Conservation (phyloP, 1,284 basidiomycete species). For the Blastosporella zonata region DNA sequence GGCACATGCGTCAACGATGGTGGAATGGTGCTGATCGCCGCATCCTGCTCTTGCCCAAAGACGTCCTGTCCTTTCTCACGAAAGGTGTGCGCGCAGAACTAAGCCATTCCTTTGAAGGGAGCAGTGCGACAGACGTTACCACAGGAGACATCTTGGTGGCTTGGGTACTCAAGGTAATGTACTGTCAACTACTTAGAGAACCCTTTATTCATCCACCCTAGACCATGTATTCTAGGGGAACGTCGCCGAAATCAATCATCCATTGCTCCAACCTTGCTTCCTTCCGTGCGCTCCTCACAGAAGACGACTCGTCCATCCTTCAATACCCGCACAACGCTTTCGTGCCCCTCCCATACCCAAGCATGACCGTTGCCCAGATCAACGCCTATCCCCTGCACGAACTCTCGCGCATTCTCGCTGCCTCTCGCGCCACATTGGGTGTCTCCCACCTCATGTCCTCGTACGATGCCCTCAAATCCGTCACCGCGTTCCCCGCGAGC, state of each 20-base stretch:
- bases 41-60: constrained; percentile 29
- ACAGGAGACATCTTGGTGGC: constrained; percentile 37
- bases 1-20: constrained; percentile 30
- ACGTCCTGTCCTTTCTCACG: constrained; percentile 24
- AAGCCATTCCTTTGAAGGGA: constrained; percentile 12
- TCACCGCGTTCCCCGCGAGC: constrained; percentile 29
- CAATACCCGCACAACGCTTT: constrained; percentile 38
- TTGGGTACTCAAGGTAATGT: constrained; percentile 35
- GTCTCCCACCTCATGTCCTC: constrained; percentile 28
- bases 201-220: constrained; percentile 10
- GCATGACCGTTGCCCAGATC: constrained; percentile 30
- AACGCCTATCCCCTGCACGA: constrained; percentile 25
- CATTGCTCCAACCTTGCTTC: constrained; percentile 35
- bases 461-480: constrained; percentile 24
- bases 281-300: constrained; percentile 28
- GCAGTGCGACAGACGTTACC: constrained; percentile 21
- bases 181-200: neutral
- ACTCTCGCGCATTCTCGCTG: constrained; percentile 26
- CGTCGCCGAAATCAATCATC: constrained; percentile 25
- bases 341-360: constrained; percentile 36
- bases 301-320: constrained; percentile 19
- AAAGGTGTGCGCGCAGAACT: constrained; percentile 26
- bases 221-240: constrained; percentile 31
- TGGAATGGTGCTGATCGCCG: constrained; percentile 31
- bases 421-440: constrained; percentile 25